phyloP scores from a whole-genome alignment of 306 rosid genomes.

The Inga leiocalycina region DNA sequence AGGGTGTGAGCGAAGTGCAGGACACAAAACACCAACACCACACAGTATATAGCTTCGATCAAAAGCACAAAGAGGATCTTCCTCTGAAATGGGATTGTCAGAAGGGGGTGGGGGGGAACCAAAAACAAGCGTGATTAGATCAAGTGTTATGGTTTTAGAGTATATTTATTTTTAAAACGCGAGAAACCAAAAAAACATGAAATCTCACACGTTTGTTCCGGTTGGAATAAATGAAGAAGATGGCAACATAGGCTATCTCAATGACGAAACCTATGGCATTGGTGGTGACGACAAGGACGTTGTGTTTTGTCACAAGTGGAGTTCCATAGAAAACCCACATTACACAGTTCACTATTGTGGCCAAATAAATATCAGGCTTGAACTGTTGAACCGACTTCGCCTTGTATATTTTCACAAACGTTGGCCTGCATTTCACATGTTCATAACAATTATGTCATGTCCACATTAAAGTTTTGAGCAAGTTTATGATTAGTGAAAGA shows the following conservation, averaged over 20 bases:
- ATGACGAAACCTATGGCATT: constrained; percentile 60
- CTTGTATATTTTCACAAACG: constrained; percentile 58
- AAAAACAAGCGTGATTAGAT: not conserved
- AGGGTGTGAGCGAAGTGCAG: constrained; percentile 32
- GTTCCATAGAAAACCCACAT: constrained; percentile 74
- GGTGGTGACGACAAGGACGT: constrained; percentile 68
- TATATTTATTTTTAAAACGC: too few relatives aligned
- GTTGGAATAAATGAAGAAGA: constrained; percentile 53
- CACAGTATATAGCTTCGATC: constrained; percentile 48
- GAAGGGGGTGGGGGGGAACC: constrained; percentile 2
- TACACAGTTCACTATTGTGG: constrained; percentile 69
- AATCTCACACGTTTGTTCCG: constrained; percentile 48
- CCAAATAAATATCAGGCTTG: constrained; percentile 81
- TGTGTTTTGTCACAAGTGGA: constrained; percentile 58
- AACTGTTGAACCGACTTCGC: constrained; percentile 66
- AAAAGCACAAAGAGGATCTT: constrained; percentile 43
- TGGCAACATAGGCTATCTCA: constrained; percentile 39
- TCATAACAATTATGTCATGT: not conserved
- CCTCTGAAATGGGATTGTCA: constrained; percentile 43
- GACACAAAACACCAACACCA: constrained; percentile 21
- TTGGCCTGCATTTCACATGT: constrained; percentile 60
- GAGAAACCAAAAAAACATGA: not conserved
- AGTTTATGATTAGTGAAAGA: not conserved
- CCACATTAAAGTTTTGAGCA: not conserved
- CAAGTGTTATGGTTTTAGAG: not conserved